These are phyloP conservation scores for Penicillium waksmanii DNA, from an alignment of 495 filamentous ascomycete genomes.

Conservation along the genomic window DNA sequence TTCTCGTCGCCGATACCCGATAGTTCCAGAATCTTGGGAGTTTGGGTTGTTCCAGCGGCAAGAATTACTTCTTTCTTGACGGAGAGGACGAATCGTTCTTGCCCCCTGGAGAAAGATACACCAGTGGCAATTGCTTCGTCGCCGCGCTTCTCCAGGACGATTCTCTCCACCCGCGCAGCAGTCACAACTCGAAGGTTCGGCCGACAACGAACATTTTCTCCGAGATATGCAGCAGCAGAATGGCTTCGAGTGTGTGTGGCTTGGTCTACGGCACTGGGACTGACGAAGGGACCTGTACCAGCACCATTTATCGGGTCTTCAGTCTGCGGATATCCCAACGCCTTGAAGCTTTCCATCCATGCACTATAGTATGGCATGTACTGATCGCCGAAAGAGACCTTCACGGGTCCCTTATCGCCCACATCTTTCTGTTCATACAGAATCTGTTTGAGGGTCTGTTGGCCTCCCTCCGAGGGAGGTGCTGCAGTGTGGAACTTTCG, in stretches of 20 bases:
- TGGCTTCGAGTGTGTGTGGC: constrained; percentile 40
- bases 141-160: constrained; percentile 13
- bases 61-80: constrained; percentile 61
- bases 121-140: constrained; percentile 28
- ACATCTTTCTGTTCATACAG: constrained; percentile 21
- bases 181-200: constrained; percentile 26
- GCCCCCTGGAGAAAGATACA: constrained; percentile 34
- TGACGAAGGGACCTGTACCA: constrained; percentile 22
- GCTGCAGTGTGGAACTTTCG: constrained; percentile 23
- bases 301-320: constrained; percentile 26
- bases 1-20: constrained; percentile 58
- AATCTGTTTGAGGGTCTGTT: constrained; percentile 17
- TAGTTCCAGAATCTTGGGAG: constrained; percentile 62
- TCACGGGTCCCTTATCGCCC: constrained; percentile 27
- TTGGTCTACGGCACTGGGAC: constrained; percentile 19
- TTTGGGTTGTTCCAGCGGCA: constrained; percentile 59
- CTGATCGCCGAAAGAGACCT: constrained; percentile 30
- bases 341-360: constrained; percentile 30
- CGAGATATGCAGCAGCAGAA: constrained; percentile 37
- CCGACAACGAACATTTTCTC: constrained; percentile 8
- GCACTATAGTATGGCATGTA: constrained; percentile 25
- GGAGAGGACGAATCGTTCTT: constrained; percentile 34
- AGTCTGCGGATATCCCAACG: constrained; percentile 21
- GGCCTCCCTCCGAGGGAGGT: constrained; percentile 13
- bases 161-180: constrained; percentile 29